Conservation (phyloP, 163 green algal genomes). For the Prototheca cutis region DNA sequence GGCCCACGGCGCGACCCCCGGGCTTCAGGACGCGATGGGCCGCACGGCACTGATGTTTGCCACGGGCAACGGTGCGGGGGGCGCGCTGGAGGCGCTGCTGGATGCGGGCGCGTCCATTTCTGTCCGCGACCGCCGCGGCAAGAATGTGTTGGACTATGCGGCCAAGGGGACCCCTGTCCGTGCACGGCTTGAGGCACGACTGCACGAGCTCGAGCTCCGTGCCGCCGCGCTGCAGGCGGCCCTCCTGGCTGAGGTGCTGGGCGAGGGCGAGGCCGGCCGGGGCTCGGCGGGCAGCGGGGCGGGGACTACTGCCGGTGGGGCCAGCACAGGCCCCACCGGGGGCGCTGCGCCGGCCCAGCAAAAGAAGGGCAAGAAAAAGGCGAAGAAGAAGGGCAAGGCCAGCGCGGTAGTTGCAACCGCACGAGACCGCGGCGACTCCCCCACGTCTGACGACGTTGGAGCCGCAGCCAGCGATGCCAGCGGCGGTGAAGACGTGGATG, state of each 20-base stretch:
- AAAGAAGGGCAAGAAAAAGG: slow-evolving; percentile 17
- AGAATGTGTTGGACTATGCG: slow-evolving; percentile 53
- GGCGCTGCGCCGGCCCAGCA: not conserved
- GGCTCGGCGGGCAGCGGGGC: not conserved
- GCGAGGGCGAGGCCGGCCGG: slow-evolving; percentile 5
- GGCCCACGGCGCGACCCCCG: not conserved
- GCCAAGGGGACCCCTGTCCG: slow-evolving; percentile 31
- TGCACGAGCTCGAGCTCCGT: slow-evolving; percentile 33
- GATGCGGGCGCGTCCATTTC: slow-evolving; percentile 37
- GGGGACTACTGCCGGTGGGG: too few species aligned
- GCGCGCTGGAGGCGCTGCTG: slow-evolving; percentile 37
- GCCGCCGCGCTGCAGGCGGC: slow-evolving; percentile 21
- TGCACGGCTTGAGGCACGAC: slow-evolving; percentile 19
- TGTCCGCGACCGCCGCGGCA: slow-evolving; percentile 42
- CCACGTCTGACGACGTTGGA: too few species aligned
- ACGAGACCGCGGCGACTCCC: too few species aligned
- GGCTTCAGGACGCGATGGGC: slow-evolving; percentile 38
- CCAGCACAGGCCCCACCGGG: too few species aligned
- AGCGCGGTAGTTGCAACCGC: too few species aligned
- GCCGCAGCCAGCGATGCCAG: too few species aligned
- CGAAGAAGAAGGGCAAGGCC: slow-evolving; percentile 22
- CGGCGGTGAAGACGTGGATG: not conserved
- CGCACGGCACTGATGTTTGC: slow-evolving; percentile 70
- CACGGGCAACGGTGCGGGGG: slow-evolving; percentile 35
- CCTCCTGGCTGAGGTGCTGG: slow-evolving; percentile 41